phyloP scores from a whole-genome alignment of 192 early-diverging fungal species.

The Thamnidium elegans region DNA sequence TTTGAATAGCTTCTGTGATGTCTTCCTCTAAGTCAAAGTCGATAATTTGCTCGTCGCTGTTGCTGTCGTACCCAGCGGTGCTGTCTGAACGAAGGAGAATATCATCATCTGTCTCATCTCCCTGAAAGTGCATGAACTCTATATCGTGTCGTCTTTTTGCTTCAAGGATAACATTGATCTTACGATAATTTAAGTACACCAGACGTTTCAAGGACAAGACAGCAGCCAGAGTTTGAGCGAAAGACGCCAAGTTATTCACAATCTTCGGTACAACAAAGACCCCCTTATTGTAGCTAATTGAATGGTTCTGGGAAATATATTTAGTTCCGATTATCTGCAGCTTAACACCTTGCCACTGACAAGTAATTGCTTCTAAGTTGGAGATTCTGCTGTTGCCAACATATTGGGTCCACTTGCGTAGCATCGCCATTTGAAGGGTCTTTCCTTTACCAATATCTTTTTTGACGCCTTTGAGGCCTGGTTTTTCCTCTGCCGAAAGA shows the following conservation, averaged over 20 bases:
- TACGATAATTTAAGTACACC: background rate
- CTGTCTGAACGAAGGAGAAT: background rate
- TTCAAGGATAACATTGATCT: background rate
- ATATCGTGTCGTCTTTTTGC: conserved; percentile 1
- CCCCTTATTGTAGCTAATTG: background rate
- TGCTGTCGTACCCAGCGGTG: conserved; percentile 1
- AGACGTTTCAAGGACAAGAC: conserved; percentile 1
- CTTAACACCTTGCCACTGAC: background rate
- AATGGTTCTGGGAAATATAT: background rate
- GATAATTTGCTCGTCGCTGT: background rate
- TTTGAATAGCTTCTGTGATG: background rate
- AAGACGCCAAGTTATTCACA: background rate
- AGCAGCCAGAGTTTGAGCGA: background rate
- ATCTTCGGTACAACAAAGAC: conserved; percentile 1
- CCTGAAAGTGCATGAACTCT: background rate
- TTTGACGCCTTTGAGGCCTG: background rate
- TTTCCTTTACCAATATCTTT: conserved; percentile 1
- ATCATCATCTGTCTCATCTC: background rate
- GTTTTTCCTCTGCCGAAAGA: conserved; percentile 7
- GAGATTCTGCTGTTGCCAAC: conserved; percentile 1
- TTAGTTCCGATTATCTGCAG: background rate
- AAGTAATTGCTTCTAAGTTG: background rate
- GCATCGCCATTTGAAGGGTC: background rate
- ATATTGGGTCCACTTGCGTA: conserved; percentile 1
- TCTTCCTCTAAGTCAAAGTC: background rate